Conservation (phyloP, 2,329 filamentous ascomycete species). For the Ophiostoma ips region DNA sequence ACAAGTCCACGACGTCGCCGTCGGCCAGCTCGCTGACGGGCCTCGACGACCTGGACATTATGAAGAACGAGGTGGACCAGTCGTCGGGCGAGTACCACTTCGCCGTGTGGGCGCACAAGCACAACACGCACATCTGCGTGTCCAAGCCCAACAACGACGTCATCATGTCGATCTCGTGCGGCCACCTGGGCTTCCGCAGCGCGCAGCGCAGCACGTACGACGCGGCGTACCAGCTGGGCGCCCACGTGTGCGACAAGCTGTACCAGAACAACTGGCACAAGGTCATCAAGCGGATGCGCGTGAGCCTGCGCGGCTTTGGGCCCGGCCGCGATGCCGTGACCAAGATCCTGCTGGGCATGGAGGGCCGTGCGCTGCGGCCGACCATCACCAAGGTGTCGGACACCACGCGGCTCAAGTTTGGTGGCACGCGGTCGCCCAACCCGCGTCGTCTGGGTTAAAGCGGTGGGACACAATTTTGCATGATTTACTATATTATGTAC, state of each 20-base stretch:
- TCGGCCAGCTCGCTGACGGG: not conserved
- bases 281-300: constrained; percentile 63
- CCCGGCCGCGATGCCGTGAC: constrained; percentile 74
- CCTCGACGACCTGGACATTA: constrained; percentile 9
- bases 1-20: not conserved
- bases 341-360: constrained; percentile 76
- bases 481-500: too few species aligned
- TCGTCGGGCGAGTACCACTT: constrained; percentile 55
- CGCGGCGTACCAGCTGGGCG: constrained; percentile 77
- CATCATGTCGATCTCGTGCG: constrained; percentile 66
- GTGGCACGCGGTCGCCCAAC: constrained; percentile 74
- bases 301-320: constrained; percentile 76
- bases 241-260: constrained; percentile 71
- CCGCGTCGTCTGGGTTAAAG: constrained; percentile 61
- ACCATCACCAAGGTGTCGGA: constrained; percentile 74
- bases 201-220: constrained; percentile 70
- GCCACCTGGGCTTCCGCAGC: constrained; percentile 88
- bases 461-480: not conserved
- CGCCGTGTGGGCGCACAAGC: constrained; percentile 74
- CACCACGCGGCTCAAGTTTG: constrained; percentile 84
- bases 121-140: constrained; percentile 91
- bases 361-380: constrained; percentile 61
- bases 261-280: constrained; percentile 66
- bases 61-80: constrained; percentile 20
- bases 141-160: constrained; percentile 68